Percentiles rank a stretch among this genome's conserved stretches.
These are phyloP conservation scores for Cyclotella choctawhatcheeana DNA, from an alignment of 108 stramenopile genomes.

Conservation along the genomic window DNA sequence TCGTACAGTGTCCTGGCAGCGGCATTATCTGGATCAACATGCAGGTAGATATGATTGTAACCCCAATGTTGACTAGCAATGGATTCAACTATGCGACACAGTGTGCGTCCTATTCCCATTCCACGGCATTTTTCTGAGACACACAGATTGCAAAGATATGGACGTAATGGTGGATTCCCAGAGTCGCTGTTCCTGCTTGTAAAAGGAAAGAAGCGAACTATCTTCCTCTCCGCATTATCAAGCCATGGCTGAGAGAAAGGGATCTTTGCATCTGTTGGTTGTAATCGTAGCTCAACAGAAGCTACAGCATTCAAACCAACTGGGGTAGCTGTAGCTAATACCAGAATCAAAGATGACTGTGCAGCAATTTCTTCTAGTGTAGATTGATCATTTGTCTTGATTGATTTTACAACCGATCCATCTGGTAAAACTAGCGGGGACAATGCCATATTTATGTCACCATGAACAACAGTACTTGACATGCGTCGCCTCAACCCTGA, in stretches of 20 bases:
- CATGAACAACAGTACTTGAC: conserved; percentile 38
- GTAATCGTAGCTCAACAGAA: conserved; percentile 78
- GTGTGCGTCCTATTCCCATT: conserved; percentile 65
- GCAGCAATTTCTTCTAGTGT: conserved; percentile 52
- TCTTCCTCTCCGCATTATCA: conserved; percentile 66
- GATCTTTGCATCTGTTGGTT: conserved; percentile 88
- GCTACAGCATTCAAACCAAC: conserved; percentile 70
- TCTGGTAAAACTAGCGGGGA: conserved; percentile 41
- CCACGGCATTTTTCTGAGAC: conserved; percentile 68
- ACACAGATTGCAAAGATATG: conserved; percentile 86
- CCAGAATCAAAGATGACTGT: conserved; percentile 70
- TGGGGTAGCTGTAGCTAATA: conserved; percentile 43
- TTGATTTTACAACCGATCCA: conserved; percentile 3
- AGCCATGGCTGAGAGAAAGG: conserved; percentile 86
- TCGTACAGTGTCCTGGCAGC: conserved; percentile 76
- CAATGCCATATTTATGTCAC: conserved; percentile 11
- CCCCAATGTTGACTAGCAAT: conserved; percentile 72
- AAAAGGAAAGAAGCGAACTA: conserved; percentile 59
- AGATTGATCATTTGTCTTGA: neutral
- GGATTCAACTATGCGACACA: conserved; percentile 80
- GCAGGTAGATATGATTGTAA: conserved; percentile 73
- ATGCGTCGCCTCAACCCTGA: conserved; percentile 69
- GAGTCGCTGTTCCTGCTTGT: conserved; percentile 32
- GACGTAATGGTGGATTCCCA: conserved; percentile 55
- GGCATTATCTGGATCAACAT: conserved; percentile 82